A percentile compares a stretch with the other conserved stretches of the same genome.
Evolutionary conservation across 495 filamentous ascomycete genomes (phyloP).

Genomic region (Lasiosphaeriaceae sp.): DNA sequence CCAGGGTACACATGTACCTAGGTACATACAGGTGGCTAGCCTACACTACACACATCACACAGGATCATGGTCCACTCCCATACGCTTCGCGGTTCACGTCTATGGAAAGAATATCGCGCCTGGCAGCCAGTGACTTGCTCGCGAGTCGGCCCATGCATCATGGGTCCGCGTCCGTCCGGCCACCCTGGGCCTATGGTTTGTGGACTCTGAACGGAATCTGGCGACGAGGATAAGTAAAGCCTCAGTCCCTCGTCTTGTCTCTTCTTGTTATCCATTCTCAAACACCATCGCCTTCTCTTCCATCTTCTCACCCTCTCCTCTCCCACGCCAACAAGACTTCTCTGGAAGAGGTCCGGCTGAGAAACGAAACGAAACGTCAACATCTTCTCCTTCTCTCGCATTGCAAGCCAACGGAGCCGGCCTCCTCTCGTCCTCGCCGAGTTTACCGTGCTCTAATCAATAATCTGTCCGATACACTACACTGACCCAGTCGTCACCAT

Average conservation of each 20-base stretch:
- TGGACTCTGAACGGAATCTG: slow-evolving; percentile 17
- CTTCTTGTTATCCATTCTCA: slow-evolving; percentile 25
- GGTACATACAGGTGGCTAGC: not conserved
- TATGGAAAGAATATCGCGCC: slow-evolving; percentile 18
- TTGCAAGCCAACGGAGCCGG: slow-evolving; percentile 35
- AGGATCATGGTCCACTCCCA: not conserved
- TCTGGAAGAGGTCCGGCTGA: not conserved
- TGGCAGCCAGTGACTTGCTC: slow-evolving; percentile 16
- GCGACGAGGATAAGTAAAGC: slow-evolving; percentile 34
- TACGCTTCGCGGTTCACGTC: slow-evolving; percentile 1
- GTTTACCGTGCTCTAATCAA: slow-evolving; percentile 24
- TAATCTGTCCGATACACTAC: slow-evolving; percentile 35
- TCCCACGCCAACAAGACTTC: slow-evolving; percentile 2
- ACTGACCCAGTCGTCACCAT: slow-evolving; percentile 36
- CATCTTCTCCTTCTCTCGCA: slow-evolving; percentile 1
- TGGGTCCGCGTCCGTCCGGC: slow-evolving; percentile 33
- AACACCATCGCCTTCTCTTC: slow-evolving; percentile 22
- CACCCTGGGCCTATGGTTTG: slow-evolving; percentile 31
- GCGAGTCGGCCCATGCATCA: slow-evolving; percentile 27
- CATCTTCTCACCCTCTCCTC: slow-evolving; percentile 18
- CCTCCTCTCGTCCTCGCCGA: slow-evolving; percentile 27
- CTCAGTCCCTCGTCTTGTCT: slow-evolving; percentile 32
- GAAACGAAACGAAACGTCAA: not conserved
- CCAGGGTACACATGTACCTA: not conserved
- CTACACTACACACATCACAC: not conserved